Evolutionary conservation across 352 stramenopile species (phyloP).

Genomic region (Pseudoperonospora humuli): DNA sequence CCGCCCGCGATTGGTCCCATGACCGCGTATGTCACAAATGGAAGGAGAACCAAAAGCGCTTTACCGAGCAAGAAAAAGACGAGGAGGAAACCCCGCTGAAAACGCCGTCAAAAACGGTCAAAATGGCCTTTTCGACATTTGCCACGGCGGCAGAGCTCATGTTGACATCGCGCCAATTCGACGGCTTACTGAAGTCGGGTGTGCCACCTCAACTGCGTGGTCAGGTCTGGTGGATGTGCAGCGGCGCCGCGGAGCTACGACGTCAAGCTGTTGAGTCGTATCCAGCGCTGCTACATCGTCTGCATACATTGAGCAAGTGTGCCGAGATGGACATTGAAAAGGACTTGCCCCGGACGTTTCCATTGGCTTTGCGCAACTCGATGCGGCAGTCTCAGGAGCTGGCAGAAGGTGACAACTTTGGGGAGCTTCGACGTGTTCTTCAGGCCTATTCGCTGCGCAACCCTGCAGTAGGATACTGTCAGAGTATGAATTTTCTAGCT

Average conservation of each 20-base stretch:
- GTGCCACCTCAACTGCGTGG: slow-evolving; percentile 59
- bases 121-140: slow-evolving; percentile 42
- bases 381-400: slow-evolving; percentile 18
- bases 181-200: slow-evolving; percentile 49
- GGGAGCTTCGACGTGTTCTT: slow-evolving; percentile 68
- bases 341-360: slow-evolving; percentile 80
- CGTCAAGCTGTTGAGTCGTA: slow-evolving; percentile 42
- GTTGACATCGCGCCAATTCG: slow-evolving; percentile 54
- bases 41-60: slow-evolving; percentile 57
- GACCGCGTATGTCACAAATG: slow-evolving; percentile 59
- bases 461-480: slow-evolving; percentile 80
- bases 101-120: slow-evolving; percentile 31
- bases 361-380: slow-evolving; percentile 22
- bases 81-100: slow-evolving; percentile 8
- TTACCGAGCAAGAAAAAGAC: slow-evolving; percentile 17
- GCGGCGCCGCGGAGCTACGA: slow-evolving; percentile 49
- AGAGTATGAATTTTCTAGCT: slow-evolving; percentile 86
- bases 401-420: slow-evolving; percentile 28
- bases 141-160: slow-evolving; percentile 42
- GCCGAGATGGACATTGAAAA: slow-evolving; percentile 85
- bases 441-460: slow-evolving; percentile 83
- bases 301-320: slow-evolving; percentile 53
- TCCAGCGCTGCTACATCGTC: slow-evolving; percentile 37
- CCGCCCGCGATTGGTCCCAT: slow-evolving; percentile 42
- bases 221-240: slow-evolving; percentile 79